Evolutionary conservation across 225 moss, liverwort and hornwort genomes (phyloP).

Genomic region (Pseudisothecium myosuroides): DNA sequence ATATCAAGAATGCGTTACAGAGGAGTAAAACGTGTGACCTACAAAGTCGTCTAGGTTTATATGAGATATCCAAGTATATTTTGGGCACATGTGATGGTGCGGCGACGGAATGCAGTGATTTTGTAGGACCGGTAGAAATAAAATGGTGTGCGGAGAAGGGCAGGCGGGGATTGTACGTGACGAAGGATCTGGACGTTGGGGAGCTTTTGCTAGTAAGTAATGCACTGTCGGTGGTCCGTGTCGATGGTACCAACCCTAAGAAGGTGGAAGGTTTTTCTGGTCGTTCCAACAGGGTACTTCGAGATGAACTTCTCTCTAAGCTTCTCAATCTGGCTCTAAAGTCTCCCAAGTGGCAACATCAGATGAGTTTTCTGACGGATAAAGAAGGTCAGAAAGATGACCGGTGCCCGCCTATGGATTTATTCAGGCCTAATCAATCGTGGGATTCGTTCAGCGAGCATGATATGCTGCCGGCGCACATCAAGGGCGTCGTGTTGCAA

Average conservation of each 20-base stretch:
- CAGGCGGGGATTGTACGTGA: slow-evolving; percentile 65
- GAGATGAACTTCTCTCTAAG: slow-evolving; percentile 29
- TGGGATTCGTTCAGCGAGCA: slow-evolving; percentile 21
- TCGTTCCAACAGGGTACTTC: slow-evolving; percentile 21
- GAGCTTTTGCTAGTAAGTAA: slow-evolving; percentile 82
- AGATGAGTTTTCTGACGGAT: slow-evolving; percentile 28
- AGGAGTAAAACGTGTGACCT: slow-evolving; percentile 53
- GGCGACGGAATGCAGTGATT: slow-evolving; percentile 66
- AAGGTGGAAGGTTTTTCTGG: slow-evolving; percentile 30
- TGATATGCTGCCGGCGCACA: slow-evolving; percentile 25
- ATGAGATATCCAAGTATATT: slow-evolving; percentile 56
- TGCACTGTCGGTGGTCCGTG: slow-evolving; percentile 46
- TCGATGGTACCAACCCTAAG: slow-evolving; percentile 12
- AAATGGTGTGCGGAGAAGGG: slow-evolving; percentile 25
- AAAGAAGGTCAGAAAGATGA: slow-evolving; percentile 6
- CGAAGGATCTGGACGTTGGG: slow-evolving; percentile 57
- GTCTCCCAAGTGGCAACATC: slow-evolving; percentile 38
- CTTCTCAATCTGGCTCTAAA: slow-evolving; percentile 31
- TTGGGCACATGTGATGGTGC: slow-evolving; percentile 38
- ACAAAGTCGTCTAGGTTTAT: slow-evolving; percentile 59
- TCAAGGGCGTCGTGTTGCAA: slow-evolving; percentile 30
- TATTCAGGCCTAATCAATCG: slow-evolving; percentile 28
- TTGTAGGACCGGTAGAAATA: slow-evolving; percentile 63
- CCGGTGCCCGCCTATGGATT: slow-evolving; percentile 28
- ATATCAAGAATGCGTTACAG: slow-evolving; percentile 41